Base-by-base conservation (phyloP, 208 protist genomes). In the Crithidia thermophila region DNA sequence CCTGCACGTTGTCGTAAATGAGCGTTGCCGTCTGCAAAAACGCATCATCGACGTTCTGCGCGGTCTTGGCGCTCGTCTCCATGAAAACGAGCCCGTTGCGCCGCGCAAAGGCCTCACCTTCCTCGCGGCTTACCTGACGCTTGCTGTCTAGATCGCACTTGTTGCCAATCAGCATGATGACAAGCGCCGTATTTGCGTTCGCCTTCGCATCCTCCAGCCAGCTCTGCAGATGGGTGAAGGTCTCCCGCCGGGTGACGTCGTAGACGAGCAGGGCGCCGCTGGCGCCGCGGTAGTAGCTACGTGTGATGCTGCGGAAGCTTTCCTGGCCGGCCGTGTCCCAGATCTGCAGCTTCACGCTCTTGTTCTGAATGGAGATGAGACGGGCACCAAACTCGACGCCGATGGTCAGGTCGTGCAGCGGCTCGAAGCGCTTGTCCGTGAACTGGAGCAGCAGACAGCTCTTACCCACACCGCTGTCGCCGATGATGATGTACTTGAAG, bases 101-200 rank as follows among this genome's bases (percentile, higher is more conserved):
- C 7, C 80, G 77, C 7, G 99, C 99, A 81, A 99, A 99, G 16
- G 69, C 64, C 75, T 98, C 84, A 20, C 98, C 99, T 70, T 99
- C 99, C 68, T 99, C 98, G 0, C 70, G 71, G 8, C 81, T 87
- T 30, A 98, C 97, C 46, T 97, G 91, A 8, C 98, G 86, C 79
- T 87, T 91, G 34, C 57, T 78, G 28, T 98, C 94, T 3, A 99
- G 71, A 69, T 99, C 99, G 62, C 93, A 95, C 76, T 99, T 99
- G 89, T 99, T 99, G 40, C 99, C 99, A 60, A 99, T 98, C 2
- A 99, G 87, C 93, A 99, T 99, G 66, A 99, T 99, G 10, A 98
- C 94, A 74, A 99, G 98, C 51, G 98, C 94, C 8, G 84, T 91
- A 74, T 96, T 98, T 3, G 97, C 88, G 72, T 99, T 97, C 45